Percentiles rank a stretch among this genome's conserved stretches.
Evolutionary conservation across 495 filamentous ascomycete species (phyloP).

Genomic region (Neurospora pannonica): DNA sequence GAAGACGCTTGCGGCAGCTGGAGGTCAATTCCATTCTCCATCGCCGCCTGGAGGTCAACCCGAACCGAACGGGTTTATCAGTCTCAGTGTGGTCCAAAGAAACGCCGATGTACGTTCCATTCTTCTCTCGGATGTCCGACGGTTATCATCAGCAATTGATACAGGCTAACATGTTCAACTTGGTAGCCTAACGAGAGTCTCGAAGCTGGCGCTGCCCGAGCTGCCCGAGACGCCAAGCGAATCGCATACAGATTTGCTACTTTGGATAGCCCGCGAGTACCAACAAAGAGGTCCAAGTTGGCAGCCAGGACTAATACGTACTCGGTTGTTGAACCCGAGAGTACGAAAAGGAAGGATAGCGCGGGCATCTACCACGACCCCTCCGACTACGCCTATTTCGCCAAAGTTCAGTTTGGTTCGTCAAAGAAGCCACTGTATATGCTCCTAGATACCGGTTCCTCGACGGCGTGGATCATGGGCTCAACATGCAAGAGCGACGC

Average conservation of each 20-base stretch:
- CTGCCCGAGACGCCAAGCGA: constrained; percentile 8
- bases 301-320: constrained; percentile 40
- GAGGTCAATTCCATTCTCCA: neutral
- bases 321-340: constrained; percentile 45
- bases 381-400: constrained; percentile 69
- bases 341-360: constrained; percentile 43
- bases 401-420: constrained; percentile 57
- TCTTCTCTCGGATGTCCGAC: neutral
- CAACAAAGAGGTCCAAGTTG: constrained; percentile 8
- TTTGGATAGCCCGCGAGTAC: neutral
- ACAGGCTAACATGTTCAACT: constrained; percentile 3
- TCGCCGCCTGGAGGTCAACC: neutral
- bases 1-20: neutral
- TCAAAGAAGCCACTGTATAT: constrained; percentile 55
- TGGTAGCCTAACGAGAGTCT: constrained; percentile 6
- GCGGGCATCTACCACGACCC: constrained; percentile 65
- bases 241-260: constrained; percentile 15
- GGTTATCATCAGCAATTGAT: neutral
- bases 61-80: neutral
- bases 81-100: constrained; percentile 8
- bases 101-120: constrained; percentile 10
- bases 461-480: constrained; percentile 71
- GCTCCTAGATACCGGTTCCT: constrained; percentile 70
- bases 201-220: constrained; percentile 3
- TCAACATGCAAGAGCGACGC: constrained; percentile 49